A percentile compares a stretch with the other conserved stretches of the same genome.
Evolutionary conservation across 176 grass and related monocot species (phyloP).

Genomic region (Phoenix dactylifera): DNA sequence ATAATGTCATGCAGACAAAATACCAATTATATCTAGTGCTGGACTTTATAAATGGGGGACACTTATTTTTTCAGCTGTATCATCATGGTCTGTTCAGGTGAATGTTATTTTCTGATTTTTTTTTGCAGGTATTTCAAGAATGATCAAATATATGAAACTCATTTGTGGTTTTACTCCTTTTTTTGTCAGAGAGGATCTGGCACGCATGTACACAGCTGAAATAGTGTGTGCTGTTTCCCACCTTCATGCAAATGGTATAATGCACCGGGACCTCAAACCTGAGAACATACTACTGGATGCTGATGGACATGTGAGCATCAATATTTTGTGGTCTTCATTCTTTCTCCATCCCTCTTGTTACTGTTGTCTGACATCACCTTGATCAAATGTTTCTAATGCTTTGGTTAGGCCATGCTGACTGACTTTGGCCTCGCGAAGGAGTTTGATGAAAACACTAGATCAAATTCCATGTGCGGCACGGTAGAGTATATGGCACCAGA

Average conservation of each 20-base stretch:
- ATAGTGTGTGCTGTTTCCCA: constrained; percentile 86
- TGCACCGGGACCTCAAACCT: constrained; percentile 99
- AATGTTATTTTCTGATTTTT: background rate
- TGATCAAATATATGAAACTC: too few species aligned
- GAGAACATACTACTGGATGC: constrained; percentile 95
- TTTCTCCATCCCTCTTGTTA: background rate
- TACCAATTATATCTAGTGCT: constrained; percentile 89
- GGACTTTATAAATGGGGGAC: constrained; percentile 93
- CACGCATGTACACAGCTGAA: constrained; percentile 74
- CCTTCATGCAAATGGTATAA: constrained; percentile 88
- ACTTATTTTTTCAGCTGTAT: constrained; percentile 99
- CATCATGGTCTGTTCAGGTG: constrained; percentile 95
- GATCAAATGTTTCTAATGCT: background rate
- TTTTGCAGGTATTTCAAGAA: background rate
- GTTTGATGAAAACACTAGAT: constrained; percentile 94
- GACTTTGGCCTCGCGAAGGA: constrained; percentile 96
- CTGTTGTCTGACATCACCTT: background rate
- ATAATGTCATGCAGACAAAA: constrained; percentile 60
- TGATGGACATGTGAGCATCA: constrained; percentile 77
- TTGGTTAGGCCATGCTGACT: constrained; percentile 68
- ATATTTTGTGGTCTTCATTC: background rate
- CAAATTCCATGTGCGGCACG: constrained; percentile 92
- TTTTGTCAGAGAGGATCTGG: constrained; percentile 77
- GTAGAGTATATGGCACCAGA: constrained; percentile 99
- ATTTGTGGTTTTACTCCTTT: background rate